Base-by-base conservation (phyloP, 2,329 filamentous ascomycete species). In the Hortaea sp. region DNA sequence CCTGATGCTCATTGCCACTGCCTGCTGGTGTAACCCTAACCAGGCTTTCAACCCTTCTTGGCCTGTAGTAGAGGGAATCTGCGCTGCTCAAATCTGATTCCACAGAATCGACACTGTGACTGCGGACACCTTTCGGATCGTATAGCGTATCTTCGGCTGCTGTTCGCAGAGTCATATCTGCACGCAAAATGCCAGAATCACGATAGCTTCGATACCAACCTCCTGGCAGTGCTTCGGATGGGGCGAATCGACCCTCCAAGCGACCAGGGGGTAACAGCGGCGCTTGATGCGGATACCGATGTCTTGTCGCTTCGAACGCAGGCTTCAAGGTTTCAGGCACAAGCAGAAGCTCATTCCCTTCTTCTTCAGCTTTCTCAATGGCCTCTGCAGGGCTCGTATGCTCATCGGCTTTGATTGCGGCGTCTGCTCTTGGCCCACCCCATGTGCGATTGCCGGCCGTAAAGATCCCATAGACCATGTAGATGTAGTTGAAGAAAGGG, bases 401-500 rank as follows among this genome's bases (percentile, higher is more conserved):
- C 9, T 75, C 71, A 62, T 94, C 84, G 3, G 89, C 89, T 37
- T 81, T 75, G 32, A 35, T 35, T 29, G 85, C 87, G 1, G 89
- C 89, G 66, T 97, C 90, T 1, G 88, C 88, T 58, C 90, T 79
- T 7, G 90, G 92, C 0, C 90, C 90, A 54, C 90, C 90, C 90
- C 92, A 98, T 1, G 90, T 97, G 53, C 90, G 78, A 64, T 95
- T 88, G 13, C 89, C 88, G 29, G 89, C 88, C 0, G 90, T 95
- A 66, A 94, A 92, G 56, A 95, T 94, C 39, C 88, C 89, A 64
- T 95, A 95, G 2, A 95, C 84, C 85, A 95, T 95, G 70, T 97
- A 97, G 48, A 88, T 78, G 90, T 90, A 97, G 67, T 97, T 97
- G 75, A 95, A 89, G 62, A 97, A 94, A 0, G 92, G 90, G 61